Base-by-base conservation (phyloP, 2,329 filamentous ascomycete genomes). In the Orbilia brochopaga region DNA sequence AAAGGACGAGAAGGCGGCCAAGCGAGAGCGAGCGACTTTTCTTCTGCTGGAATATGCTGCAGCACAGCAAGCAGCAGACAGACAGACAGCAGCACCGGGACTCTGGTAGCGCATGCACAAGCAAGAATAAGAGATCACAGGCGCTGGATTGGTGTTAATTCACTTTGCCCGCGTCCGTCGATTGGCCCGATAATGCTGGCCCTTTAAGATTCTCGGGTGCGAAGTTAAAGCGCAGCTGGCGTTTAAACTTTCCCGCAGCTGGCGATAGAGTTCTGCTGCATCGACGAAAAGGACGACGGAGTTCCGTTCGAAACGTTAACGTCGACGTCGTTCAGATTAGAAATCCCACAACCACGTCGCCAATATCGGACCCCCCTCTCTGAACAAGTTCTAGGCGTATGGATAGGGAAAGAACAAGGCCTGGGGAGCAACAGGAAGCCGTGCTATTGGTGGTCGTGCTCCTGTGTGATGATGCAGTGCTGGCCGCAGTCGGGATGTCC, bases 241-340 rank as follows among this genome's bases (percentile, higher is more conserved):
- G 50, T 53, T 21, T 53, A 53, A 53, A 35, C 11, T 53, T 53
- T 53, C 30, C 50, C 19, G 44, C 19, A 21, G 37, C n/a, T 42
- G 37, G 37, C 37, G 44, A 48, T 48, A 48, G 44, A 48, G 44
- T 48, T 48, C 17, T 4, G 44, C n/a, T 48, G 44, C 44, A 48
- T 48, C 44, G n/a, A 19, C 44, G 44, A 19, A 42, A 13, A 42
- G 37, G 37, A 42, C 5, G 37, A 48, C n/a, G 44, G 44, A 48
- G 44, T 48, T 48, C 44, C 44, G 44, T 48, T 42, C 13, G 37
- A 42, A 15, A 15, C 37, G 37, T 15, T 42, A 4, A 13, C n/a
- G 4, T 6, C n/a, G 37, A 42, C n/a, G 13, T 42, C 37, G 37
- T 13, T 15, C 4, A 17, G 2, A 32, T 32, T 8, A 8, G 27